These are phyloP conservation scores for Mycosarcoma mackinlayi DNA, from an alignment of 1,284 basidiomycete species.

Conservation along the genomic window DNA sequence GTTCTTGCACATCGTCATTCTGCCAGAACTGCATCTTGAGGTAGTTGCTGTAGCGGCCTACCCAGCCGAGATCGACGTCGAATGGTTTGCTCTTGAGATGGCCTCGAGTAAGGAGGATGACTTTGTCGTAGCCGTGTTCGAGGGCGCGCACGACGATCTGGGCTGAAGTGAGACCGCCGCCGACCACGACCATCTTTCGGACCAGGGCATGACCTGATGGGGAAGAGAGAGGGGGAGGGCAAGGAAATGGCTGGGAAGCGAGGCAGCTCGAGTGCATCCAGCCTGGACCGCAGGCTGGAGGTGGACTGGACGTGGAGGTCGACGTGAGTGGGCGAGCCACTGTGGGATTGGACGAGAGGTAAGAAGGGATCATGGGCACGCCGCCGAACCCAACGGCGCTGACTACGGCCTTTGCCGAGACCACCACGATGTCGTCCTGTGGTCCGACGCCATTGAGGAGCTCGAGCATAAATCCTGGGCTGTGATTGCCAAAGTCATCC, in stretches of 20 bases:
- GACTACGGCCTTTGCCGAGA: conserved; percentile 55
- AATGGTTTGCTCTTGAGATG: conserved; percentile 67
- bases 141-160: conserved; percentile 67
- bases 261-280: conserved; percentile 68
- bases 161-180: conserved; percentile 69
- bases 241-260: conserved; percentile 38
- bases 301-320: not conserved
- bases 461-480: conserved; percentile 37
- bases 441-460: conserved; percentile 10
- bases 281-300: conserved; percentile 39
- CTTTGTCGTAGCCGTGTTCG: conserved; percentile 57
- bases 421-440: not conserved
- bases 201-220: conserved; percentile 20
- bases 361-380: conserved; percentile 56
- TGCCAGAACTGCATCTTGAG: conserved; percentile 67
- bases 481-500: conserved; percentile 29
- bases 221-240: conserved; percentile 23
- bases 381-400: conserved; percentile 66
- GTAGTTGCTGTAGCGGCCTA: conserved; percentile 62
- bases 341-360: conserved; percentile 7
- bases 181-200: conserved; percentile 62
- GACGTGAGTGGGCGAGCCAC: not conserved
- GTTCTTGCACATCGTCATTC: conserved; percentile 47
- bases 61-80: conserved; percentile 64
- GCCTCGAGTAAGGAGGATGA: conserved; percentile 64